phyloP scores from a whole-genome alignment of 2,329 filamentous ascomycete genomes.

The Cladosporium sp. region DNA sequence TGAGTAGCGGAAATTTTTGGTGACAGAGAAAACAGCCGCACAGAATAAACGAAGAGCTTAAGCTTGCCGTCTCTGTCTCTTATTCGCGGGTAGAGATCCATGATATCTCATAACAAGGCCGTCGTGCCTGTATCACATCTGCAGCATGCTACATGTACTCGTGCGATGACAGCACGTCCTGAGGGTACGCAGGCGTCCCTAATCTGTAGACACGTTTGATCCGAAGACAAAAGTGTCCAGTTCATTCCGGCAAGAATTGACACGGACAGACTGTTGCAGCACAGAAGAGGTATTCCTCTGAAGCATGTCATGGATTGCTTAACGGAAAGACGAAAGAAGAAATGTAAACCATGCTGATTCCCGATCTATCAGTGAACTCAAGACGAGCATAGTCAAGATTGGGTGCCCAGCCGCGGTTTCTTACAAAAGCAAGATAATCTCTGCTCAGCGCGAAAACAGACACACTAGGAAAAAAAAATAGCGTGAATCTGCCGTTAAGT shows the following conservation, averaged over 20 bases:
- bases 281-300: neutral
- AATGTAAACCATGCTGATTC: slow-evolving; percentile 59
- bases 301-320: neutral
- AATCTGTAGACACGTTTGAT: neutral
- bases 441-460: slow-evolving; percentile 69
- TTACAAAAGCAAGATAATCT: slow-evolving; percentile 48
- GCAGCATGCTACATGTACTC: neutral
- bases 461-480: slow-evolving; percentile 16
- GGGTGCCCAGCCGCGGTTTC: slow-evolving; percentile 71
- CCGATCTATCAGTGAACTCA: slow-evolving; percentile 64
- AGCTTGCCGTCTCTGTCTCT: neutral
- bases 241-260: neutral
- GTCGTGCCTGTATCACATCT: neutral
- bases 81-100: neutral
- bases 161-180: neutral
- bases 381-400: slow-evolving; percentile 67
- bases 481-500: slow-evolving; percentile 39
- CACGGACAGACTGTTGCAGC: neutral
- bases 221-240: neutral
- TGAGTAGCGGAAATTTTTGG: neutral
- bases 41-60: neutral
- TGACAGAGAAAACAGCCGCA: neutral
- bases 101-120: neutral
- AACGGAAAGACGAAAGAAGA: neutral
- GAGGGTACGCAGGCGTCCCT: neutral